Base-by-base conservation (phyloP, 495 filamentous ascomycete species). In the Annulohypoxylon bovei region DNA sequence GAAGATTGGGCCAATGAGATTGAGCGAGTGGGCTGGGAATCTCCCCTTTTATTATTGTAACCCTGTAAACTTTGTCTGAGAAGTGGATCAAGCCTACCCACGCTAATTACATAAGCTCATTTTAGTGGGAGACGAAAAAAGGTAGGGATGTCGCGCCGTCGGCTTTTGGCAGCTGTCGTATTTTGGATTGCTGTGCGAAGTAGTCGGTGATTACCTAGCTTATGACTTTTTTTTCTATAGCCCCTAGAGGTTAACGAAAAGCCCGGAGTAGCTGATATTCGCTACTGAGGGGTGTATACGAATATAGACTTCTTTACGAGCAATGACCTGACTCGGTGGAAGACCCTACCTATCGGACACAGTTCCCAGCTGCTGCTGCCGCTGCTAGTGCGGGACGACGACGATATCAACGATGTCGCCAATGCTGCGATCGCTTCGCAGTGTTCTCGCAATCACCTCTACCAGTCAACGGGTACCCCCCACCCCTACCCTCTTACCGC, bases 31-130 rank as follows among this genome's bases (percentile, higher is more conserved):
- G 44, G 30, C 16, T 23, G 32, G 27, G 58, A 42, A 32, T 32
- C 9, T 58, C 30, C 62, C 50, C 40, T 49, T 65, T 61, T 61
- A 28, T 52, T 52, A 20, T 44, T 65, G 52, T 40, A n/a, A 27
- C 53, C 1, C 20, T 30, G 35, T 53, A 18, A 55, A 44, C 14
- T 25, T 55, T 37, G n/a, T 32, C 18, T n/a, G 18, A 23, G 12
- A 16, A 1, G n/a, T n/a, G n/a, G n/a, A n/a, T n/a, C n/a, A n/a
- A n/a, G n/a, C n/a, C 27, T 60, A 6, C 25, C 35, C 40, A 7
- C 39, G n/a, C 56, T 47, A 47, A 47, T 65, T 65, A 56, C 20
- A 20, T 56, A 56, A 39, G 39, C 22, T 27, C n/a, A 49, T 32
- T 50, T 42, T 30, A 18, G 39, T 4, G 14, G 8, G 40, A 22